Evolutionary conservation across 2,329 filamentous ascomycete species (phyloP).

Genomic region (Talaromyces pinophilus): DNA sequence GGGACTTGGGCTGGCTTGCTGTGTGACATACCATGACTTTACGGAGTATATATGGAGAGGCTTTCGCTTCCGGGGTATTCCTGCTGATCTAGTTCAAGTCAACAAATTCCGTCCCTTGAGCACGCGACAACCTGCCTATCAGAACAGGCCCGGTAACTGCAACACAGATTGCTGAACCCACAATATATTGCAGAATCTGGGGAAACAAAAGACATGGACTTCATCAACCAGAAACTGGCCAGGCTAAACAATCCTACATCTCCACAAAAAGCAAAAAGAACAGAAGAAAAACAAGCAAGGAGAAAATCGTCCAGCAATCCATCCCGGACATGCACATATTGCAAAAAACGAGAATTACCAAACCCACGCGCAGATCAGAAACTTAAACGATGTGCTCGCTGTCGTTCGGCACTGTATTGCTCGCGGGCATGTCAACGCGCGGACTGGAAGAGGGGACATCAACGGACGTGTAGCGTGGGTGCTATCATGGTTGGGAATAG

Average conservation of each 20-base stretch:
- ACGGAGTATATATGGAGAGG: background rate
- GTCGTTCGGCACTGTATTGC: constrained; percentile 51
- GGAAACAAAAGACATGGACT: constrained; percentile 14
- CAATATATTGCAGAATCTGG: background rate
- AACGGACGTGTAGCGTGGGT: constrained; percentile 29
- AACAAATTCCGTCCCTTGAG: constrained; percentile 5
- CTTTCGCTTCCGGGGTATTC: background rate
- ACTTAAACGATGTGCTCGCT: constrained; percentile 47
- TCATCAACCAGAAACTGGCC: constrained; percentile 21
- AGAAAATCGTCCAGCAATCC: background rate
- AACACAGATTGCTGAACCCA: background rate
- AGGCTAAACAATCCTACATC: constrained; percentile 1
- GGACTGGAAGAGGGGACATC: constrained; percentile 31
- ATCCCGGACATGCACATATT: constrained; percentile 18
- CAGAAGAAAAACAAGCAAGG: background rate
- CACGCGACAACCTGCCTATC: constrained; percentile 1
- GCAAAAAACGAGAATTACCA: constrained; percentile 22
- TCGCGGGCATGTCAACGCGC: constrained; percentile 42
- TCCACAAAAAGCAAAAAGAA: background rate
- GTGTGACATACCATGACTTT: background rate
- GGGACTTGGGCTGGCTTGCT: background rate
- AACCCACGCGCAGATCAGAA: constrained; percentile 16
- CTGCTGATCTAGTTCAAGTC: background rate
- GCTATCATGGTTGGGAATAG: constrained; percentile 24
- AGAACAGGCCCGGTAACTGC: background rate